Percentiles rank a stretch among this genome's conserved stretches.
phyloP scores from a whole-genome alignment of 306 rosid genomes.

The Luffa acutangula region DNA sequence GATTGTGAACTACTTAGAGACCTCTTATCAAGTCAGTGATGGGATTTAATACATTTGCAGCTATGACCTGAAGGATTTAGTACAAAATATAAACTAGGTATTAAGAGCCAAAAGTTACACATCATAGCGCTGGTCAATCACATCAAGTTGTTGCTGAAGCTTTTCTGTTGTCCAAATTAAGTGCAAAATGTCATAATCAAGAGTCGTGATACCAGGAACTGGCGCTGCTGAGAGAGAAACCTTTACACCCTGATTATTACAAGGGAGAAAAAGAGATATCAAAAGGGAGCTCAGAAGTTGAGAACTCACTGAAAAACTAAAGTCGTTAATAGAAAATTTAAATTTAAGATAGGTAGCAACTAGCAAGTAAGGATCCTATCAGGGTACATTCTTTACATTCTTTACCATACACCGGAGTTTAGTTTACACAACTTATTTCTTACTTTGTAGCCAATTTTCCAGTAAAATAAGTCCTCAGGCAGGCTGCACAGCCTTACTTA shows the following conservation, averaged over 20 bases:
- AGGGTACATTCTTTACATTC: background rate
- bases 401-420: background rate
- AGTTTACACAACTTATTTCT: background rate
- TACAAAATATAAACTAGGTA: background rate
- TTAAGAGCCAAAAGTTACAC: slow-evolving; percentile 29
- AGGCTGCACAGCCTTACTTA: background rate
- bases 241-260: slow-evolving; percentile 57
- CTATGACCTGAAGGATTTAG: background rate
- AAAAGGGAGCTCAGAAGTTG: background rate
- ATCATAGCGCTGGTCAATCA: slow-evolving; percentile 60
- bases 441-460: background rate
- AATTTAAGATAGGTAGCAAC: background rate
- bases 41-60: background rate
- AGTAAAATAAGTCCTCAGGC: background rate
- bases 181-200: slow-evolving; percentile 57
- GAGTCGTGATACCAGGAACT: slow-evolving; percentile 40
- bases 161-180: slow-evolving; percentile 63
- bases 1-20: background rate
- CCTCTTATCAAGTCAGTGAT: background rate
- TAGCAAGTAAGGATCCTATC: background rate
- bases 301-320: background rate
- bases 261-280: background rate
- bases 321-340: background rate
- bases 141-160: slow-evolving; percentile 70
- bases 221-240: slow-evolving; percentile 46